These are phyloP conservation scores for Trichomonas tenax DNA, from an alignment of 208 protist genomes.

Conservation along the genomic window DNA sequence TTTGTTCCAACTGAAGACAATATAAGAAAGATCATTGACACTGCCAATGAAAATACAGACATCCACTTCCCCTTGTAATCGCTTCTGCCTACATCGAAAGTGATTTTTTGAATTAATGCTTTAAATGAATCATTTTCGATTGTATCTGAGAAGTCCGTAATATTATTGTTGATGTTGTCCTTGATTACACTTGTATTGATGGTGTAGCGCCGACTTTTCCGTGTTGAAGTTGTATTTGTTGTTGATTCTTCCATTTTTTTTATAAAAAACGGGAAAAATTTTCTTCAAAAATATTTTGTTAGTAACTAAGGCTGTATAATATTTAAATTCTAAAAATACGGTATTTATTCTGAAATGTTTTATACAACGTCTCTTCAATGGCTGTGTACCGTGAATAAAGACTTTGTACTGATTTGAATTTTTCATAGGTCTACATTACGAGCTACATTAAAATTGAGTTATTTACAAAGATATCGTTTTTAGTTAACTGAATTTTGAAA, in stretches of 20 bases:
- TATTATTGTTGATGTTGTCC: not conserved
- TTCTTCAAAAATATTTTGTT: too few species aligned
- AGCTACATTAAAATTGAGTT: too few species aligned
- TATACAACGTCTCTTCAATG: too few species aligned
- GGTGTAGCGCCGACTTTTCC: not conserved
- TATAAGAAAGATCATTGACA: not conserved
- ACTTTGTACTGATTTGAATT: too few species aligned
- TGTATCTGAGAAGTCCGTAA: not conserved
- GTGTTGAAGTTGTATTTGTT: not conserved
- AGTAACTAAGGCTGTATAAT: too few species aligned
- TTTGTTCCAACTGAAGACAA: not conserved
- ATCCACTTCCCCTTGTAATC: not conserved
- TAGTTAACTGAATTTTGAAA: too few species aligned
- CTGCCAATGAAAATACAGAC: not conserved
- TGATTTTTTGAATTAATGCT: not conserved
- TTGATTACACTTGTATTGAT: not conserved
- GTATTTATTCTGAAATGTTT: too few species aligned
- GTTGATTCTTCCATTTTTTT: not conserved
- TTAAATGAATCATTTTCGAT: not conserved
- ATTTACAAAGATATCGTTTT: too few species aligned
- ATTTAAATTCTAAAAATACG: too few species aligned
- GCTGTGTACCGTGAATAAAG: too few species aligned
- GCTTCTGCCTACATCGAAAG: not conserved
- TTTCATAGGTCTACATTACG: too few species aligned
- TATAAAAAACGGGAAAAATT: too few species aligned